A percentile compares a stretch with the other conserved stretches of the same genome.
Evolutionary conservation across 2,329 filamentous ascomycete genomes (phyloP).

Genomic region (Decorospora gaudefroyi): DNA sequence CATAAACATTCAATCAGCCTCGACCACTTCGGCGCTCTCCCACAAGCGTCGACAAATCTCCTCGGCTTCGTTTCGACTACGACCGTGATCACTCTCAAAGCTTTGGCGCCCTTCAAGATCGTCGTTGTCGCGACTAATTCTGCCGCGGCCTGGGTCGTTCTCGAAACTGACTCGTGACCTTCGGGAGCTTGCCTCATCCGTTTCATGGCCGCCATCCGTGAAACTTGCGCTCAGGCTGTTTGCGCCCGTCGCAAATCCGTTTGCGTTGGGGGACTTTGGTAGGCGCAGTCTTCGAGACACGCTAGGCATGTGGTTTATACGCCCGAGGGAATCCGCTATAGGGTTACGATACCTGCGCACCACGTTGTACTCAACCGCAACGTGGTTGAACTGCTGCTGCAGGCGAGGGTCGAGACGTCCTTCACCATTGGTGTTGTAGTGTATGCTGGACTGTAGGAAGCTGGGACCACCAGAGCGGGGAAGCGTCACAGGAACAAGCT

Average conservation of each 20-base stretch:
- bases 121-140: slow-evolving; percentile 26
- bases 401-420: slow-evolving; percentile 64
- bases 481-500: slow-evolving; percentile 51
- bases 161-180: slow-evolving; percentile 41
- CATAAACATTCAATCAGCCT: slow-evolving; percentile 38
- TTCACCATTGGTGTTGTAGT: slow-evolving; percentile 43
- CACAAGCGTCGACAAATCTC: slow-evolving; percentile 50
- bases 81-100: slow-evolving; percentile 35
- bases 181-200: slow-evolving; percentile 31
- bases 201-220: slow-evolving; percentile 34
- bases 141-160: slow-evolving; percentile 21
- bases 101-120: slow-evolving; percentile 34
- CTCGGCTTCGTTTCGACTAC: slow-evolving; percentile 42
- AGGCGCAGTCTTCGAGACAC: slow-evolving; percentile 35
- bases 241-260: slow-evolving; percentile 34
- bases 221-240: slow-evolving; percentile 42
- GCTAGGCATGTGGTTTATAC: slow-evolving; percentile 59
- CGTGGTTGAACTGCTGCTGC: slow-evolving; percentile 68
- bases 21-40: slow-evolving; percentile 46
- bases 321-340: slow-evolving; percentile 64
- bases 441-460: slow-evolving; percentile 43
- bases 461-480: slow-evolving; percentile 44
- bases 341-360: slow-evolving; percentile 74
- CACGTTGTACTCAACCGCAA: slow-evolving; percentile 74
- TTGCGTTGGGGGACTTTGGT: slow-evolving; percentile 28